phyloP scores from a whole-genome alignment of 2,329 filamentous ascomycete species.

The Exophiala xenobiotica region DNA sequence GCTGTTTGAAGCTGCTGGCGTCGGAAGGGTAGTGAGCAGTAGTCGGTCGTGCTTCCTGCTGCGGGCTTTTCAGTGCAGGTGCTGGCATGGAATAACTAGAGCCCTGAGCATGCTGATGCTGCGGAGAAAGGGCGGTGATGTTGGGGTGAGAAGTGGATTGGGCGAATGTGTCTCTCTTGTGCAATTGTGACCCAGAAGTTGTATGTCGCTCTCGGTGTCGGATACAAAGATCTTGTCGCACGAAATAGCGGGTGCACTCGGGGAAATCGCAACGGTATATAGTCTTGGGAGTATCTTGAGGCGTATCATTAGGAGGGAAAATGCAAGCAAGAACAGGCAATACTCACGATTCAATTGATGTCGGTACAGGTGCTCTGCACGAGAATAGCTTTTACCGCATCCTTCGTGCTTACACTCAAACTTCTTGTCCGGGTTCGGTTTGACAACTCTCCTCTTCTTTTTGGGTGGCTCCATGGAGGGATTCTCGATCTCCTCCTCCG shows the following conservation, averaged over 20 bases:
- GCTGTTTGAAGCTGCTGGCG: constrained; percentile 11
- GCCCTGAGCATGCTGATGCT: constrained; percentile 23
- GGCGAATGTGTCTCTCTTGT: constrained; percentile 49
- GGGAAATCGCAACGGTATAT: constrained; percentile 93
- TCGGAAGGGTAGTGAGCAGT: constrained; percentile 2
- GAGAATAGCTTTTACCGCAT: constrained; percentile 93
- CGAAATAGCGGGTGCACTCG: constrained; percentile 85
- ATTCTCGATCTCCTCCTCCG: constrained; percentile 1
- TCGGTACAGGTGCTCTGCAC: constrained; percentile 93
- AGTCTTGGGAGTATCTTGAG: constrained; percentile 80
- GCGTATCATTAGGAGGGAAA: constrained; percentile 1
- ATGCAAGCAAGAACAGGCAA: constrained; percentile 5
- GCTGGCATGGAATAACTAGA: constrained; percentile 38
- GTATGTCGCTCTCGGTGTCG: constrained; percentile 79
- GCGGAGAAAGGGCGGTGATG: constrained; percentile 21
- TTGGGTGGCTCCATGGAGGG: constrained; percentile 31
- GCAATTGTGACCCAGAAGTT: constrained; percentile 56
- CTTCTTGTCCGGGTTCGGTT: constrained; percentile 49
- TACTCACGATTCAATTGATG: constrained; percentile 88
- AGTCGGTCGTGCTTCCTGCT: constrained; percentile 8
- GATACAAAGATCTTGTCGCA: constrained; percentile 87
- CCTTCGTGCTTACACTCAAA: constrained; percentile 82
- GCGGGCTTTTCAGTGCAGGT: constrained; percentile 26
- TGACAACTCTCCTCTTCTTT: constrained; percentile 47
- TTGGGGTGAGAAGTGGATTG: constrained; percentile 30